phyloP scores from a whole-genome alignment of 148 eudicot genomes.

The Spergularia marina region DNA sequence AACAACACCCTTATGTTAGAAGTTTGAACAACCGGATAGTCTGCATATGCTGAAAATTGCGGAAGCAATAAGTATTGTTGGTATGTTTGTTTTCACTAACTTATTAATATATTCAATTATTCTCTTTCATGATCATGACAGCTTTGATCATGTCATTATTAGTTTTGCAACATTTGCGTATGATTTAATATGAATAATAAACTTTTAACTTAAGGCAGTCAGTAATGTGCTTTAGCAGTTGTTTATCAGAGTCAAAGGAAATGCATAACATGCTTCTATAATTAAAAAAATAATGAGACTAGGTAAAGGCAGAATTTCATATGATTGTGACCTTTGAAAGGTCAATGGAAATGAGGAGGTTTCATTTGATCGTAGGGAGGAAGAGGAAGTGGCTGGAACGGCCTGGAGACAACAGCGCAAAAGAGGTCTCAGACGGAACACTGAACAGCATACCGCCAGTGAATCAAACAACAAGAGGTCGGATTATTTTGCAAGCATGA shows the following conservation, averaged over 20 bases:
- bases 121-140: too few species aligned
- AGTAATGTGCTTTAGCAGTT: too few species aligned
- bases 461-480: background rate
- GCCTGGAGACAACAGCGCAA: background rate
- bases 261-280: background rate
- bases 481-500: conserved; percentile 8
- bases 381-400: background rate
- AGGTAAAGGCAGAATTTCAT: conserved; percentile 3
- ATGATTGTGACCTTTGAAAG: conserved; percentile 3
- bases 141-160: too few species aligned
- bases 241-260: background rate
- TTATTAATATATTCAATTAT: too few species aligned
- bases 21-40: too few species aligned
- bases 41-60: too few species aligned
- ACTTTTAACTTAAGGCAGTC: too few species aligned
- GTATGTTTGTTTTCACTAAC: too few species aligned
- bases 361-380: background rate
- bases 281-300: background rate
- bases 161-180: too few species aligned
- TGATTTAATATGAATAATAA: too few species aligned
- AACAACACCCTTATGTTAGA: too few species aligned
- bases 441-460: background rate
- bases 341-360: conserved; percentile 9
- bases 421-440: background rate
- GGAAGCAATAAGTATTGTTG: too few species aligned